A percentile compares a stretch with the other conserved stretches of the same genome.
Evolutionary conservation across 495 filamentous ascomycete species (phyloP).

Genomic region (Talaromyces ruber): DNA sequence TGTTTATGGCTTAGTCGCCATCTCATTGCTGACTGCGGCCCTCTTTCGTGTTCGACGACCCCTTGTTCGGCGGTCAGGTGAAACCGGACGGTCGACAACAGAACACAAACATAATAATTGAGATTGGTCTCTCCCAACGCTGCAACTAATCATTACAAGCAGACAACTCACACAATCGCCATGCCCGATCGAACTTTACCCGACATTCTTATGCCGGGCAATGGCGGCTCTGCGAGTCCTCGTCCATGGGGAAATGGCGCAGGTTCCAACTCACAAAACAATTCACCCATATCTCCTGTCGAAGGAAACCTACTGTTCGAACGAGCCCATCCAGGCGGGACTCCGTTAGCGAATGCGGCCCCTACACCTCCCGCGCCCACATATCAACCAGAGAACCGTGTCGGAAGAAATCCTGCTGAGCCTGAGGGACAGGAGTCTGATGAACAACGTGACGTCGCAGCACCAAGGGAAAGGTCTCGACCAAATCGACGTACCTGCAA

Average conservation of each 20-base stretch:
- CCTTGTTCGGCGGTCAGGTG: constrained; percentile 4
- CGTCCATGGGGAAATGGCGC: constrained; percentile 35
- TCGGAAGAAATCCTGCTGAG: constrained; percentile 14
- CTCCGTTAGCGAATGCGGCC: neutral
- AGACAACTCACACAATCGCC: neutral
- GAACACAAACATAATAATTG: neutral
- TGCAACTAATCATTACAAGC: neutral
- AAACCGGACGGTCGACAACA: neutral
- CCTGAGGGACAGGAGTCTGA: constrained; percentile 20
- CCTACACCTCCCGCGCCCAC: neutral
- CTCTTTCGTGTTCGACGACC: neutral
- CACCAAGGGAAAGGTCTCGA: constrained; percentile 34
- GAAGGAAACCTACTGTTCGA: constrained; percentile 37
- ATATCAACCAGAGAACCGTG: constrained; percentile 20
- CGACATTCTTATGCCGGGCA: constrained; percentile 41
- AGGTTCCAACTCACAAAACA: constrained; percentile 24
- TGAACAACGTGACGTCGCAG: constrained; percentile 27
- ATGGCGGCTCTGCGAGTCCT: constrained; percentile 31
- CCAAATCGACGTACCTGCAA: constrained; percentile 59
- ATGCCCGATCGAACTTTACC: constrained; percentile 17
- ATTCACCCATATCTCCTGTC: constrained; percentile 37
- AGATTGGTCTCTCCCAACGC: neutral
- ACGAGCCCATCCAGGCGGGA: neutral
- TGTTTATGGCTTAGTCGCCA: neutral
- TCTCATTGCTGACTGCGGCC: neutral